Evolutionary conservation across 2,329 filamentous ascomycete genomes (phyloP), one percentile per base, ranked within the genome.

Genomic region (Trichophyton equinum): DNA sequence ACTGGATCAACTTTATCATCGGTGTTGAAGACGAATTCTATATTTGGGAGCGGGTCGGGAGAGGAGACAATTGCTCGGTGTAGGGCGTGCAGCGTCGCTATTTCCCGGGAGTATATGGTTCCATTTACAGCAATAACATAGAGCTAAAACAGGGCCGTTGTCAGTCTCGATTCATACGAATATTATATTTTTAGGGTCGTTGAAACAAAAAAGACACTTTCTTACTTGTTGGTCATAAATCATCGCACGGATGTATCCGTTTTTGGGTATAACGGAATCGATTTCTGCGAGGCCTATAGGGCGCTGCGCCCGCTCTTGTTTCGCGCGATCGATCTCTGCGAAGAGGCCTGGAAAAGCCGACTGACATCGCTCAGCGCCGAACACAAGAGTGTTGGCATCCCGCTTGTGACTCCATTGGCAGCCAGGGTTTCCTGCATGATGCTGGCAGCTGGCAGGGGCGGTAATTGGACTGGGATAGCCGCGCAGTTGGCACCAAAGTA

Each of bases 11-110:
- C 71, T 42, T 70, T 75, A 64, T 81, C 78, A 61, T 80, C 76
- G 1, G 76, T 70, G 15, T 74, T 76, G 62, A 80, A 75, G 40
- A 75, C 73, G 64, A 81, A 80, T 64, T 81, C 78, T 58, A 80
- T 75, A 58, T 77, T 76, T 6, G 78, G 78, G 9, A 81, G 71
- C 9, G 64, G 67, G 44, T 72, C 66, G 4, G 77, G 73, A 27
- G 73, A 72, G 2, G 75, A 69, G 33, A 71, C 65, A 13, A 81
- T 70, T 7, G 79, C 77, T 36, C 79, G 77, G 62, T 81, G 72
- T 33, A 81, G 70, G 5, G 77, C 72, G 64, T 77, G 74, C 1
- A 81, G 69, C 0, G 77, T 78, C 1, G 77, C 77, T 64, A 70
- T 71, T 9, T 69, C 74, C 11, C 74, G 71, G 0, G 72, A 67